A percentile compares a stretch with the other conserved stretches of the same genome.
Conservation (phyloP, 169 alveolate species). For the Eimeria nieschulzi region DNA sequence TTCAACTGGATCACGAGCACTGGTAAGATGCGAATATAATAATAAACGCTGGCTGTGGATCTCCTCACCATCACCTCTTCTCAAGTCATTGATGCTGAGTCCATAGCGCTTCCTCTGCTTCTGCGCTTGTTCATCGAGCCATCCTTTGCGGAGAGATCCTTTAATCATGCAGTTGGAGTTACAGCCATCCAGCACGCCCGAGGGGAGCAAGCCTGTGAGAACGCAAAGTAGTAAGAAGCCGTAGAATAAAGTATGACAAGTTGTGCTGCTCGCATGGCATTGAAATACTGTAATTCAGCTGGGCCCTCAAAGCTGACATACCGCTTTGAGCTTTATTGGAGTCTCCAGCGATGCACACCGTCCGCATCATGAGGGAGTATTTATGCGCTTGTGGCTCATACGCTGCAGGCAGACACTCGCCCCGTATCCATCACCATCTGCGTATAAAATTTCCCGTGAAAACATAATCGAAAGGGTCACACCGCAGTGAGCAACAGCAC, state of each 20-base stretch:
- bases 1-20: too few relatives aligned
- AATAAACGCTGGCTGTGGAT: not conserved
- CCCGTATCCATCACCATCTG: too few relatives aligned
- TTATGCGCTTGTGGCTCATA: slow-evolving; percentile 11
- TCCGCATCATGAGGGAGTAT: slow-evolving; percentile 17
- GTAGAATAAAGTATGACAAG: not conserved
- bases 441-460: too few relatives aligned
- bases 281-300: not conserved
- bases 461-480: too few relatives aligned
- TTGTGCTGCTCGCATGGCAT: not conserved
- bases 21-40: too few relatives aligned
- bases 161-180: slow-evolving; percentile 10
- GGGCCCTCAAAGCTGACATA: not conserved
- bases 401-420: not conserved
- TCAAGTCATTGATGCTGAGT: not conserved
- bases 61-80: slow-evolving; percentile 44
- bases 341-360: slow-evolving; percentile 18
- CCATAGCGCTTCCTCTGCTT: slow-evolving; percentile 21
- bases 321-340: not conserved
- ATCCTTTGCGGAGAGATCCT: slow-evolving; percentile 32
- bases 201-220: slow-evolving; percentile 48
- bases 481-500: too few relatives aligned
- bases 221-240: not conserved
- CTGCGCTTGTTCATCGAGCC: slow-evolving; percentile 17
- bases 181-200: slow-evolving; percentile 5